Evolutionary conservation across 768 basidiomycete species (phyloP), one percentile per base, ranked within the genome.

Genomic region (Lactarius indigo): DNA sequence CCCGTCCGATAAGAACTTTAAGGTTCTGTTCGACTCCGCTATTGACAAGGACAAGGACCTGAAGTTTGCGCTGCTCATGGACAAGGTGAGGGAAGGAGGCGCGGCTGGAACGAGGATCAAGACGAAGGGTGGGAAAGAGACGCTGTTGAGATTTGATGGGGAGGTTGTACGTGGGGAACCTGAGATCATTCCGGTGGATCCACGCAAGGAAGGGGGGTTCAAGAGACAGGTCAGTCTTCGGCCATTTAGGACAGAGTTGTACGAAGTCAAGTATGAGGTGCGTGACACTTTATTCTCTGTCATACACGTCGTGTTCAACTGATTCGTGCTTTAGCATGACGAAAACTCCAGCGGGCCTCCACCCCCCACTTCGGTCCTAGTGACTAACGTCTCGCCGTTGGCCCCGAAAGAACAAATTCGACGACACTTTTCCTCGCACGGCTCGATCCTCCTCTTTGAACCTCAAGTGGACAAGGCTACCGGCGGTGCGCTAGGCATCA

Each of bases 401-500:
- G 89, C 89, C 2, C 84, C 92, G 1, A 84, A 83, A 52, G 78
- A 82, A 39, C 79, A 84, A 44, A 85, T 97, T 61, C 83, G 86
- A 28, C 81, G 84, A 4, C 84, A 89, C 72, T 89, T 96, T 73
- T 73, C 80, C 6, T 67, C 78, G 10, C 81, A 89, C 72, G 95
- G 94, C 1, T 74, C 78, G 18, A 79, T 95, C 64, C 64, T 78
- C 7, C 82, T 86, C 3, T 87, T 92, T 64, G 92, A 95, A 64
- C 83, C 87, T 13, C 90, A 94, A 72, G 85, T 90, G 65, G 91
- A 96, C 77, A 82, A 83, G 64, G 81, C 83, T 59, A 92, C 87
- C n/a, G 95, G 94, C 3, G 88, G 85, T 58, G 85, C 89, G 1
- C 83, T 97, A 1, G 95, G 96, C 2, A 84, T 98, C 50, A 85